These are phyloP conservation scores for Cnidoscolus chayamansa DNA, from an alignment of 441 rosid genomes.

Conservation along the genomic window DNA sequence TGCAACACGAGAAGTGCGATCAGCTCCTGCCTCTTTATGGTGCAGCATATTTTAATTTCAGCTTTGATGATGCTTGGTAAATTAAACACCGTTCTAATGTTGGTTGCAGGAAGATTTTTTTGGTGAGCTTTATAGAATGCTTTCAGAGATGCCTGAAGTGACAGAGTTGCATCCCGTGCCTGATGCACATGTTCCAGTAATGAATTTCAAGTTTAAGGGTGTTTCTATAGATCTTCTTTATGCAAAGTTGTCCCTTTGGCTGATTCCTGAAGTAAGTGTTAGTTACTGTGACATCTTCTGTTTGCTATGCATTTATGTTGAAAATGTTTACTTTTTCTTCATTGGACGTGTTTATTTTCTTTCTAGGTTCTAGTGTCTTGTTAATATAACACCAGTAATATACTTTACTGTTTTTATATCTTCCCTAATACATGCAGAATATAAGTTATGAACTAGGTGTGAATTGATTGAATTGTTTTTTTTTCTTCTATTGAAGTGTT, in stretches of 20 bases:
- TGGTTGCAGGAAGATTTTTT: conserved; percentile 81
- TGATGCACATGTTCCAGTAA: conserved; percentile 94
- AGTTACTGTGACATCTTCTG: conserved; percentile 5
- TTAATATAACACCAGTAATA: not conserved
- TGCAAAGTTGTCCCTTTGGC: conserved; percentile 85
- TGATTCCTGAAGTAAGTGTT: conserved; percentile 86
- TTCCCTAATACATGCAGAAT: not conserved
- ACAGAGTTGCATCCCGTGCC: conserved; percentile 95
- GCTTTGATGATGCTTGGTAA: conserved; percentile 19
- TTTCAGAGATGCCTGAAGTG: conserved; percentile 89
- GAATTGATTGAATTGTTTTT: not conserved
- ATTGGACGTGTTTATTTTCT: not conserved
- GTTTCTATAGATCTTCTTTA: conserved; percentile 95
- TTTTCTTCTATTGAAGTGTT: not conserved
- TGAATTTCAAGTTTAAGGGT: conserved; percentile 83
- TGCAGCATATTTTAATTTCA: conserved; percentile 21
- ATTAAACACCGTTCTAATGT: conserved; percentile 25
- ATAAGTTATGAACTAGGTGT: not conserved
- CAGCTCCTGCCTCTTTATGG: conserved; percentile 29
- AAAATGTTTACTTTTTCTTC: not conserved
- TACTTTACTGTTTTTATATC: not conserved
- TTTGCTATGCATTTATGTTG: not conserved
- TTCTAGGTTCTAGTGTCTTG: not conserved
- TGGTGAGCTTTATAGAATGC: conserved; percentile 77
- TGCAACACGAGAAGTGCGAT: conserved; percentile 88